A percentile compares a stretch with the other conserved stretches of the same genome.
Conservation (phyloP, 2,329 filamentous ascomycete species). For the Claviceps sp. region DNA sequence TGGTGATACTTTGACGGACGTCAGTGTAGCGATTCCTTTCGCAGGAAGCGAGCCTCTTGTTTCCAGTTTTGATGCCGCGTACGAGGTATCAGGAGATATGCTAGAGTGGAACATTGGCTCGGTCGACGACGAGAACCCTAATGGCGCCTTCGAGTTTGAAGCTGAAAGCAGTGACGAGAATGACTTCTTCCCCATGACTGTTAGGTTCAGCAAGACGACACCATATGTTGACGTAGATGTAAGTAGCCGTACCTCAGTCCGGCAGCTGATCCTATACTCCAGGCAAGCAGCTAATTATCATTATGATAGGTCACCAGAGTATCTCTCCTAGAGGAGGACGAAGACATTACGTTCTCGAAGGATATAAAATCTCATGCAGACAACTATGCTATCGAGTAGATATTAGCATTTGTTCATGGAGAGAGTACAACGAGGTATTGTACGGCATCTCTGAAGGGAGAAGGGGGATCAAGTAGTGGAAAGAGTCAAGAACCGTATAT, state of each 20-base stretch:
- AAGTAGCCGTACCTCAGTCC: slow-evolving; percentile 30
- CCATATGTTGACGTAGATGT: slow-evolving; percentile 93
- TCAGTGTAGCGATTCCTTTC: slow-evolving; percentile 80
- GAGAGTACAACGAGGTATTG: neutral
- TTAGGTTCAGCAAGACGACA: slow-evolving; percentile 72
- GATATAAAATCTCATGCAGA: slow-evolving; percentile 67
- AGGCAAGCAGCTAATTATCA: slow-evolving; percentile 13
- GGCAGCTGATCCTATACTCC: too few relatives aligned
- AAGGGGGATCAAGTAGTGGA: neutral
- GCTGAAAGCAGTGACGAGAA: slow-evolving; percentile 76
- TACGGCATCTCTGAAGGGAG: neutral
- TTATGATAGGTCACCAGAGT: slow-evolving; percentile 47
- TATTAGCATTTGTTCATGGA: neutral
- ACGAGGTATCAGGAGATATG: slow-evolving; percentile 85
- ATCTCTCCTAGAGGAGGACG: slow-evolving; percentile 58
- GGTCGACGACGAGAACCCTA: slow-evolving; percentile 69
- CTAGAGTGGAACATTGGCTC: slow-evolving; percentile 88
- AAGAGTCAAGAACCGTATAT: neutral
- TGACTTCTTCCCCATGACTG: slow-evolving; percentile 96
- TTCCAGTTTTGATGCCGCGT: slow-evolving; percentile 85
- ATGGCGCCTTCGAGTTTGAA: slow-evolving; percentile 90
- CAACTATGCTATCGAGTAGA: slow-evolving; percentile 61
- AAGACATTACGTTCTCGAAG: slow-evolving; percentile 72
- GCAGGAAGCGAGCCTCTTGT: slow-evolving; percentile 72
- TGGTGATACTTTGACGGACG: slow-evolving; percentile 65